These are phyloP conservation scores for Ustulina deusta DNA, from an alignment of 2,329 filamentous ascomycete species.

Conservation along the genomic window DNA sequence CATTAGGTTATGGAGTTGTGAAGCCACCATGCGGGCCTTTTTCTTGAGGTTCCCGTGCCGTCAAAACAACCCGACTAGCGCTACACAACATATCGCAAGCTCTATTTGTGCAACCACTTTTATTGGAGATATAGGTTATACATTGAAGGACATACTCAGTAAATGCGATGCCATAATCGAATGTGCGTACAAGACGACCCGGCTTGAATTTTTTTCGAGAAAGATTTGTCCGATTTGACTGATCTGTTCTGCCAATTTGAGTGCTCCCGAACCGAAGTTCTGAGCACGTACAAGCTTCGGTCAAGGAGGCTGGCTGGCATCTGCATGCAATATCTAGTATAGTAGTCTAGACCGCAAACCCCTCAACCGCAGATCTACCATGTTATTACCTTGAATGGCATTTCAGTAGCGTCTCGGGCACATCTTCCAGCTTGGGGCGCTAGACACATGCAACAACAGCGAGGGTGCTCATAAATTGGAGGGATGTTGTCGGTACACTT, in stretches of 20 bases:
- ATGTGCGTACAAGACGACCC: not conserved
- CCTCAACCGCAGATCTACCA: not conserved
- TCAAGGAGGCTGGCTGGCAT: constrained; percentile 20
- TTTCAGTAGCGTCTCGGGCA: constrained; percentile 4
- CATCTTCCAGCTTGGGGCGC: not conserved
- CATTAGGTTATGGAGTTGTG: constrained; percentile 30
- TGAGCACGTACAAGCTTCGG: not conserved
- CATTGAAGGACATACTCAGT: not conserved
- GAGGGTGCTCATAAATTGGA: not conserved
- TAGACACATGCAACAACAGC: not conserved
- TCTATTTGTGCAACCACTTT: not conserved
- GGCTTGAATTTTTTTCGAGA: not conserved
- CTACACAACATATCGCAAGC: constrained; percentile 38
- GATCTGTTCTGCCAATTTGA: too few species aligned
- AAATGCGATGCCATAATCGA: not conserved
- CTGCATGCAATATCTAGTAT: constrained; percentile 17
- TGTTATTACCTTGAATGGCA: not conserved
- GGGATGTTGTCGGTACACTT: not conserved
- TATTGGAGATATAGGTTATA: too few species aligned
- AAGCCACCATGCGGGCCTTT: constrained; percentile 23
- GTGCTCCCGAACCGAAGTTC: not conserved
- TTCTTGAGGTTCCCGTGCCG: constrained; percentile 27
- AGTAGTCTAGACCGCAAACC: not conserved
- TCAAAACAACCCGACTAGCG: constrained; percentile 34
- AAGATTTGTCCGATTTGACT: too few species aligned